These are phyloP conservation scores for Massariosphaeria phaeospora DNA, from an alignment of 495 filamentous ascomycete species.

Conservation along the genomic window DNA sequence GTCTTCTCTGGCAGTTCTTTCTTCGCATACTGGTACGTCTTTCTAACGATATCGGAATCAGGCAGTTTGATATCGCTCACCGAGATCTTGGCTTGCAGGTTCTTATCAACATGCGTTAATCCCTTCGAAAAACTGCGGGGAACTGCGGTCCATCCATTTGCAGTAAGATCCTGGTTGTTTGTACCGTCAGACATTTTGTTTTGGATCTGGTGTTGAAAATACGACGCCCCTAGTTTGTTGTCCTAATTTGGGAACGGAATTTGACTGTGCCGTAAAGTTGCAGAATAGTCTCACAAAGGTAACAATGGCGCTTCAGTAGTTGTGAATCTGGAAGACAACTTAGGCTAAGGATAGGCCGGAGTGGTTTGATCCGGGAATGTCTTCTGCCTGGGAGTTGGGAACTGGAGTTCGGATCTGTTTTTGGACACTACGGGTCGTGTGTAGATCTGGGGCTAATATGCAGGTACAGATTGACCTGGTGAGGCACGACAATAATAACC, in stretches of 20 bases:
- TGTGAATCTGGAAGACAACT: no score
- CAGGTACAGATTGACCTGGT: constrained; percentile 17
- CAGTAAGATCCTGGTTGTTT: constrained; percentile 7
- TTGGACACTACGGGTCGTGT: constrained; percentile 6
- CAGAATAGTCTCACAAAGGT: no score
- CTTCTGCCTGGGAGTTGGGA: constrained; percentile 2
- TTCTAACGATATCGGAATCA: constrained; percentile 23
- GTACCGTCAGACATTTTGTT: constrained; percentile 10
- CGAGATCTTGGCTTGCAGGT: constrained; percentile 18
- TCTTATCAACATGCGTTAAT: constrained; percentile 7
- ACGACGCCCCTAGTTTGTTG: background rate
- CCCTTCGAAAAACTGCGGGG: constrained; percentile 31
- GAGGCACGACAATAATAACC: constrained; percentile 7
- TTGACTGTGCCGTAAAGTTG: background rate
- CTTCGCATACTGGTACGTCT: constrained; percentile 29
- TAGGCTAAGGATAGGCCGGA: no score
- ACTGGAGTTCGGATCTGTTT: constrained; percentile 2
- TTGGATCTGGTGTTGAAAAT: background rate
- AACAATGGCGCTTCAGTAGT: no score
- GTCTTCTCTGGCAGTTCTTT: constrained; percentile 41
- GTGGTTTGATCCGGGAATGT: no score
- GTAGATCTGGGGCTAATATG: constrained; percentile 25
- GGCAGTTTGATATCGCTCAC: constrained; percentile 35
- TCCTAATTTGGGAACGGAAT: background rate
- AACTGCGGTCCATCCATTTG: constrained; percentile 38